Conservation (phyloP, 345 rosid species). For the Heritiera fomes region DNA sequence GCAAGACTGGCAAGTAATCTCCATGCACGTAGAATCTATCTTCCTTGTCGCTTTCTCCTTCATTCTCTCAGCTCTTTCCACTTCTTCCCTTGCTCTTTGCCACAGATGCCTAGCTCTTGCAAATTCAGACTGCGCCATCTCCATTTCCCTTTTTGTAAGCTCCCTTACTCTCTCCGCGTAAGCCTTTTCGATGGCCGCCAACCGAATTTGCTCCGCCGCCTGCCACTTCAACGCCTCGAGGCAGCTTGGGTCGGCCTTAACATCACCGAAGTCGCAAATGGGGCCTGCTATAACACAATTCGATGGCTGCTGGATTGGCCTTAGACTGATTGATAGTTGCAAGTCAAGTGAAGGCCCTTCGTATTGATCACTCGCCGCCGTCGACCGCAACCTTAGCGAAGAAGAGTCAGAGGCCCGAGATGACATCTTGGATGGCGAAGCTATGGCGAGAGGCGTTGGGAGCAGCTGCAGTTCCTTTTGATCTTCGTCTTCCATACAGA, state of each 20-base stretch:
- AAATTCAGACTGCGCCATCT: slow-evolving; percentile 91
- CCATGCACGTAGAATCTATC: slow-evolving; percentile 78
- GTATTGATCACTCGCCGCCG: neutral
- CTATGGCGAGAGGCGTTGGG: slow-evolving; percentile 53
- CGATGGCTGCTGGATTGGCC: slow-evolving; percentile 45
- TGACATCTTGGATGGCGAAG: slow-evolving; percentile 33
- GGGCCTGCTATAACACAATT: slow-evolving; percentile 27
- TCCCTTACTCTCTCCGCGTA: slow-evolving; percentile 96
- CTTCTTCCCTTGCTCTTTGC: slow-evolving; percentile 88
- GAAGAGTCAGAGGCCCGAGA: slow-evolving; percentile 34
- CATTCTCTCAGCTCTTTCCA: slow-evolving; percentile 76
- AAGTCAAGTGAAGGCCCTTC: slow-evolving; percentile 72
- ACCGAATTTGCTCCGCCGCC: slow-evolving; percentile 84
- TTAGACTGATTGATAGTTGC: slow-evolving; percentile 80
- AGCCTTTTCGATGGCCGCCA: slow-evolving; percentile 84
- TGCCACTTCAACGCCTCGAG: slow-evolving; percentile 85
- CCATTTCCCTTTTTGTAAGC: slow-evolving; percentile 87
- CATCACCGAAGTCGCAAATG: slow-evolving; percentile 35
- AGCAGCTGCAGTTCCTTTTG: slow-evolving; percentile 81
- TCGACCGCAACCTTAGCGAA: slow-evolving; percentile 21
- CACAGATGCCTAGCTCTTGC: slow-evolving; percentile 81
- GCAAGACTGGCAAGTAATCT: slow-evolving; percentile 98
- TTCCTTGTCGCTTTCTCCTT: slow-evolving; percentile 70
- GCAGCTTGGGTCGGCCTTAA: slow-evolving; percentile 31
- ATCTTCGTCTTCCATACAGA: slow-evolving; percentile 55